Evolutionary conservation across 768 basidiomycete genomes (phyloP), one percentile per base, ranked within the genome.

Genomic region (Lyophyllum semitale): DNA sequence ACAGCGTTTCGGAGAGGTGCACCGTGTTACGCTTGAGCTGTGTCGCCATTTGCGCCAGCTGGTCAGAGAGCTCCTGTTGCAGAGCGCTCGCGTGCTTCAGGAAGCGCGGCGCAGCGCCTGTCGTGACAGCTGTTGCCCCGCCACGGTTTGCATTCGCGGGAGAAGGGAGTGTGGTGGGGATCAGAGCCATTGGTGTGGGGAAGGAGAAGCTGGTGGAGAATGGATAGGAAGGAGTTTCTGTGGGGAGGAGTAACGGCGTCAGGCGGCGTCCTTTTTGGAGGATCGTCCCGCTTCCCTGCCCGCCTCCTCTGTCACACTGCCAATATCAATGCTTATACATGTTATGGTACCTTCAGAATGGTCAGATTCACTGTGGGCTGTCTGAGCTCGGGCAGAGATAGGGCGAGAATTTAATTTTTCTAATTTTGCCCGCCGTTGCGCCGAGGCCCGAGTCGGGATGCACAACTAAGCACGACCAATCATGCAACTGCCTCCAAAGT

Each of bases 21-120:
- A 87, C 67, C 0, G 93, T 87, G 60, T 96, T 96, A 22, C 83
- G 78, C 63, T 90, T 91, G 47, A 98, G 84, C 66, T 94, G 93
- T 11, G 84, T 76, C 0, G 93, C 93, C 95, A 98, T 98, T 53
- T 84, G 70, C 0, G 85, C 86, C 23, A 95, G 82, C 63, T 92
- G 88, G 8, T 76, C 75, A 0, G 89, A 80, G 44, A 95, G 82
- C 22, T 90, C 83, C 48, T 91, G 82, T 23, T 95, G 93, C 2
- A 89, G 71, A 0, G 79, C 77, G 32, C 68, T 79, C n/a, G 87
- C 82, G 55, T 83, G 80, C 62, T 83, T 78, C 22, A 81, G 70
- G 62, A 77, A 73, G 4, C 75, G 71, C 3, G 76, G 74, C 20
- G 63, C 61, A 11, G 69, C 60, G 5, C 63, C 66, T 1, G 63